A percentile compares a stretch with the other conserved stretches of the same genome.
Conservation (phyloP, 441 rosid species). For the Mallotus japonicus region DNA sequence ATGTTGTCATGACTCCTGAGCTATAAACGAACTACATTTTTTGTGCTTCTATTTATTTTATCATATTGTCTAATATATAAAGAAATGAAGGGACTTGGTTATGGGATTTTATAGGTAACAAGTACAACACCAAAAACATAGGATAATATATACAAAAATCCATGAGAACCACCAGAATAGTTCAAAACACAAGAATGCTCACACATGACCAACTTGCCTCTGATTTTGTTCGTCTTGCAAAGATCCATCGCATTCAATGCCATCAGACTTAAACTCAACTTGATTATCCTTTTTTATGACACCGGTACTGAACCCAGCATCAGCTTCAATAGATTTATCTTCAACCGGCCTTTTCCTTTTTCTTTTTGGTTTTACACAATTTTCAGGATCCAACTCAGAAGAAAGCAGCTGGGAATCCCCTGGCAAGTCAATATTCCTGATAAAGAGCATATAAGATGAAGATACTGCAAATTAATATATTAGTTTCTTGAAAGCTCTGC, state of each 20-base stretch:
- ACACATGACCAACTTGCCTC: constrained; percentile 30
- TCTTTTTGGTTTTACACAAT: constrained; percentile 33
- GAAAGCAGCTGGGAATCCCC: constrained; percentile 11
- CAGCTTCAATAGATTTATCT: constrained; percentile 20
- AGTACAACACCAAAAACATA: neutral
- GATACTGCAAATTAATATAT: neutral
- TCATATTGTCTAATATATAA: neutral
- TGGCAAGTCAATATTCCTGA: constrained; percentile 12
- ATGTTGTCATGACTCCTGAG: neutral
- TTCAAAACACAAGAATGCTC: constrained; percentile 21
- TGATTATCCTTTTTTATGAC: constrained; percentile 20
- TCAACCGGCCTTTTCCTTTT: constrained; percentile 31
- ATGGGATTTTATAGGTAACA: neutral
- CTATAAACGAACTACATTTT: too few relatives aligned
- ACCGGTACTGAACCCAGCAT: neutral
- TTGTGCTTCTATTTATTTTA: neutral
- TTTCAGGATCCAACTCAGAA: constrained; percentile 19
- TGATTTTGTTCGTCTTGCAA: constrained; percentile 28
- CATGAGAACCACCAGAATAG: neutral
- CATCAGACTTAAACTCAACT: constrained; percentile 19
- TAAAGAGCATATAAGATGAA: neutral
- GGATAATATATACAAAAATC: neutral
- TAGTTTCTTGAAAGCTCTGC: neutral
- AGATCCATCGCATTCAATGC: constrained; percentile 7
- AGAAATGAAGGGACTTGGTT: neutral